Conservation (phyloP, 768 basidiomycete genomes). For the Mycena vitilis region DNA sequence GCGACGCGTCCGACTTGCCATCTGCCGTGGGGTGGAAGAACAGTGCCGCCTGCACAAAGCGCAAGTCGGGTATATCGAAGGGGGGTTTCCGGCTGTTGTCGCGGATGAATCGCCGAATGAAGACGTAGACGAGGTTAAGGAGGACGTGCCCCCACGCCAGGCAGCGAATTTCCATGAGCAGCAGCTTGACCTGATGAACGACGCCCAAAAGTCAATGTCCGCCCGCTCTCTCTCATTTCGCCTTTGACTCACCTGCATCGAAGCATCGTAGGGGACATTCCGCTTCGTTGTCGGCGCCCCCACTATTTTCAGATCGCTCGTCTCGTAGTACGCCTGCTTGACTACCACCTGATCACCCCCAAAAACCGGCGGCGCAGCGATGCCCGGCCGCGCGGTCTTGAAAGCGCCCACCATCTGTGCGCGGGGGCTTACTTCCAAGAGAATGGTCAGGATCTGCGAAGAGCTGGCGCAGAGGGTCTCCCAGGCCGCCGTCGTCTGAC, state of each 20-base stretch:
- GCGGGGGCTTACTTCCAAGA: too few relatives aligned
- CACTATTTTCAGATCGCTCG: neutral
- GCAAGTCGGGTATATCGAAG: neutral
- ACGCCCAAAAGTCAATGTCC: too few relatives aligned
- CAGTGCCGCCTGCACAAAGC: neutral
- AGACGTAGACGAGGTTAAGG: neutral
- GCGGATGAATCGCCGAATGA: neutral
- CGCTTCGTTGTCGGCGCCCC: neutral
- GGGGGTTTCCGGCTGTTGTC: neutral
- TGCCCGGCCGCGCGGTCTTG: slow-evolving; percentile 15
- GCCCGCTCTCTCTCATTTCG: too few relatives aligned
- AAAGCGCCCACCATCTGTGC: slow-evolving; percentile 9
- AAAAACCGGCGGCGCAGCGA: too few relatives aligned
- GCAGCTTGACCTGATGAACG: neutral
- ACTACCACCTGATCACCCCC: neutral
- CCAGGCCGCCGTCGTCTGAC: too few relatives aligned
- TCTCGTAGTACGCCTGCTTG: slow-evolving; percentile 13
- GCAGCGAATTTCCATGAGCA: slow-evolving; percentile 13
- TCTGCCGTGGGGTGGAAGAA: neutral
- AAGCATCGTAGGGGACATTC: neutral
- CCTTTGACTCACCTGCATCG: neutral
- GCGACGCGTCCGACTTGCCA: slow-evolving; percentile 35
- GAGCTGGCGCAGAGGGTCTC: too few relatives aligned
- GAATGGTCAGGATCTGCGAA: too few relatives aligned
- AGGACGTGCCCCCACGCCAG: neutral